phyloP scores from a whole-genome alignment of 225 moss, liverwort and hornwort genomes.

The Anthoceros angustus region DNA sequence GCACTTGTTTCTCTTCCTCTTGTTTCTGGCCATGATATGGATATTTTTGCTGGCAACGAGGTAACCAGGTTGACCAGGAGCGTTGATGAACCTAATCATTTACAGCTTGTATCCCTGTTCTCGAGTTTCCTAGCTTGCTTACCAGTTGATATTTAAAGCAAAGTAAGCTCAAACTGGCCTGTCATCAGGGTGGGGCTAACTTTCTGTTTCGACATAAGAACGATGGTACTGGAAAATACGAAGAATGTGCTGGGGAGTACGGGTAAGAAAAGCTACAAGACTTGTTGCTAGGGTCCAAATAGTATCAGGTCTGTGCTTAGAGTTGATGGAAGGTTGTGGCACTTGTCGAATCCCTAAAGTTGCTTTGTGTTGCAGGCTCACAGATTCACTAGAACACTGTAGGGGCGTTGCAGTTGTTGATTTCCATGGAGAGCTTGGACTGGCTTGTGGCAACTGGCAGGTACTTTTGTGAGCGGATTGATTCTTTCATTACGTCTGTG shows the following conservation, averaged over 20 bases:
- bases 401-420: slow-evolving; percentile 82
- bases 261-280: slow-evolving; percentile 25
- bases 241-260: slow-evolving; percentile 62
- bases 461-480: slow-evolving; percentile 12
- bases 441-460: slow-evolving; percentile 94
- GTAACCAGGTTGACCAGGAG: slow-evolving; percentile 11
- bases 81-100: neutral
- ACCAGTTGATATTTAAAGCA: neutral
- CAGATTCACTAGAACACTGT: slow-evolving; percentile 59
- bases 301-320: too few relatives aligned
- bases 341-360: neutral
- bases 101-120: too few relatives aligned
- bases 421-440: slow-evolving; percentile 52
- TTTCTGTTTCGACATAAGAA: slow-evolving; percentile 58
- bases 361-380: slow-evolving; percentile 35
- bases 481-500: neutral
- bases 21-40: slow-evolving; percentile 59
- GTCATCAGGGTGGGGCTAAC: slow-evolving; percentile 55
- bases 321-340: neutral
- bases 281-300: neutral
- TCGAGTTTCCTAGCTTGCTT: too few relatives aligned
- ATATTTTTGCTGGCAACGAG: slow-evolving; percentile 96
- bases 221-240: slow-evolving; percentile 46
- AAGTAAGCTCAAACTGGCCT: neutral
- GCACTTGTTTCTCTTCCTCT: slow-evolving; percentile 76